phyloP scores from a whole-genome alignment of 2,329 filamentous ascomycete species.

The Fusarium metavorans region DNA sequence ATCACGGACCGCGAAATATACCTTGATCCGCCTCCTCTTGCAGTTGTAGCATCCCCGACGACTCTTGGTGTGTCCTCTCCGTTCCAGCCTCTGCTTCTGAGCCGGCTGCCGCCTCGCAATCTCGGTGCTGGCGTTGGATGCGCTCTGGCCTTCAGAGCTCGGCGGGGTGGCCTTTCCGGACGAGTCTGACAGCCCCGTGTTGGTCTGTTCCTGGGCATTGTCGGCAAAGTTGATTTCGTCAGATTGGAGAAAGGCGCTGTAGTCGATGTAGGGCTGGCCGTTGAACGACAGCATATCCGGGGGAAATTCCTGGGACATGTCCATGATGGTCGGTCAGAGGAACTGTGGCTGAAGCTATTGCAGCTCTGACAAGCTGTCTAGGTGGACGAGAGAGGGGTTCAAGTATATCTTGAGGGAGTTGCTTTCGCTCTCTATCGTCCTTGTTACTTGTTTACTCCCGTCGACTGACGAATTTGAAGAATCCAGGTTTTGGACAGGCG shows the following conservation, averaged over 20 bases:
- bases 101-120: conserved; percentile 25
- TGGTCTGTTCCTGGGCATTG: conserved; percentile 25
- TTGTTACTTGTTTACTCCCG: background rate
- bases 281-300: conserved; percentile 46
- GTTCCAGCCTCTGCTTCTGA: conserved; percentile 57
- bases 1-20: conserved; percentile 38
- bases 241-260: conserved; percentile 52
- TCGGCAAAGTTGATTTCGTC: conserved; percentile 42
- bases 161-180: conserved; percentile 48
- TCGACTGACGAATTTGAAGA: background rate
- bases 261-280: conserved; percentile 53
- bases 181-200: conserved; percentile 44
- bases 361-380: conserved; percentile 7
- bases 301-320: conserved; percentile 44
- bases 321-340: conserved; percentile 40
- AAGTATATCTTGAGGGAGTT: background rate
- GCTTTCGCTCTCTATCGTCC: background rate
- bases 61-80: conserved; percentile 75
- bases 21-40: conserved; percentile 75
- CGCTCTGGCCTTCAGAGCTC: conserved; percentile 43
- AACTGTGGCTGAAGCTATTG: background rate
- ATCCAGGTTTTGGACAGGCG: background rate
- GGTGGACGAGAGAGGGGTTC: background rate
- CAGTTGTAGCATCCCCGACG: conserved; percentile 75
- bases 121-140: conserved; percentile 36